These are phyloP conservation scores for Aspergillus homomorphus DNA, from an alignment of 495 filamentous ascomycete species.

Conservation along the genomic window DNA sequence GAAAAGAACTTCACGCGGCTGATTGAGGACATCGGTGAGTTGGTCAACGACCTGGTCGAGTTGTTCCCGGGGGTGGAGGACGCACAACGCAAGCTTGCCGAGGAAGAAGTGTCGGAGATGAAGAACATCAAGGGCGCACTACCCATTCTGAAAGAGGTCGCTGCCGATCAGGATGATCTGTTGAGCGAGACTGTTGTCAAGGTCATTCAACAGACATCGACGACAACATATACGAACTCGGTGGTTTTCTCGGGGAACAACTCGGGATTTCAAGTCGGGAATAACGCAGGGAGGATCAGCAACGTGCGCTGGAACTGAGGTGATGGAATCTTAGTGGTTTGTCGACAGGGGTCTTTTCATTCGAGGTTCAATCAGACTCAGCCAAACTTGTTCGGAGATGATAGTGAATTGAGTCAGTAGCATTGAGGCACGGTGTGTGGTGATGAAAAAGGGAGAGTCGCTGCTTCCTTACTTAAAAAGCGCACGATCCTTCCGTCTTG, in stretches of 20 bases:
- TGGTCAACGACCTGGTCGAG: conserved; percentile 5
- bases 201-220: conserved; percentile 1
- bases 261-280: conserved; percentile 2
- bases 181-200: conserved; percentile 1
- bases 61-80: background rate
- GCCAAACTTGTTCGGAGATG: too few relatives aligned
- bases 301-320: conserved; percentile 4
- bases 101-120: conserved; percentile 6
- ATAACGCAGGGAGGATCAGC: conserved; percentile 4
- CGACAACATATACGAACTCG: conserved; percentile 3
- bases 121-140: conserved; percentile 1
- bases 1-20: background rate
- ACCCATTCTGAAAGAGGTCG: background rate
- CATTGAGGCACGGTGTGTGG: too few relatives aligned
- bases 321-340: background rate
- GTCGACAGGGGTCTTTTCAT: too few relatives aligned
- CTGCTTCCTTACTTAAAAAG: too few relatives aligned
- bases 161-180: conserved; percentile 1
- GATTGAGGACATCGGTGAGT: background rate
- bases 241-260: conserved; percentile 3
- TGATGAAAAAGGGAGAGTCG: too few relatives aligned
- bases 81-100: background rate
- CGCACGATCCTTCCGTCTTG: too few relatives aligned
- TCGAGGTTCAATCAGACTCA: too few relatives aligned
- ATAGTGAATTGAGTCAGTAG: too few relatives aligned